Evolutionary conservation across 179 eudicot genomes (phyloP).

Genomic region (Pouteria campechiana): DNA sequence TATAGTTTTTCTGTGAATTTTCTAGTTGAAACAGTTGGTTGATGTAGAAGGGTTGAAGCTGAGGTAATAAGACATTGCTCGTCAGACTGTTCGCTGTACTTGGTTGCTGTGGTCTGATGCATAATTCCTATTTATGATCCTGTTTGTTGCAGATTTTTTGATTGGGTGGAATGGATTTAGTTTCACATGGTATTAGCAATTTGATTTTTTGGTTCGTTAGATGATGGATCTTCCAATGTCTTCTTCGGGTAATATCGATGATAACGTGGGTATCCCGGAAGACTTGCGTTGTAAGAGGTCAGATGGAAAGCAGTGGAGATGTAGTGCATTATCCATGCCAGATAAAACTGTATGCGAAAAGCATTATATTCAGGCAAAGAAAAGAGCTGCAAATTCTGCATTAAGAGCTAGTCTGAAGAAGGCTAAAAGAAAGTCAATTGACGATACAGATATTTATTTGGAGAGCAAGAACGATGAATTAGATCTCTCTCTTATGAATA

Average conservation of each 20-base stretch:
- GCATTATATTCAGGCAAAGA: conserved; percentile 95
- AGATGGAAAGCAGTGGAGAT: conserved; percentile 98
- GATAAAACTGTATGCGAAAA: conserved; percentile 97
- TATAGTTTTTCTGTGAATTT: too few relatives aligned
- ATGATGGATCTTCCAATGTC: conserved; percentile 49
- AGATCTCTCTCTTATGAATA: conserved; percentile 37
- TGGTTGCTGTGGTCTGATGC: too few relatives aligned
- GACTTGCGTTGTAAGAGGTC: conserved; percentile 96
- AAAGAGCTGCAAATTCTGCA: conserved; percentile 96
- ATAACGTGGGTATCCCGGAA: conserved; percentile 67
- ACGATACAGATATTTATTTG: conserved; percentile 45
- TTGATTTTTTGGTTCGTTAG: too few relatives aligned
- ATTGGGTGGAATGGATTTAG: too few relatives aligned
- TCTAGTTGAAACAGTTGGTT: too few relatives aligned
- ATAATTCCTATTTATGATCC: too few relatives aligned
- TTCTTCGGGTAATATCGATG: conserved; percentile 46
- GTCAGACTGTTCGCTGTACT: too few relatives aligned
- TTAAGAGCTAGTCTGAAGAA: conserved; percentile 77
- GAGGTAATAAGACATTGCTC: too few relatives aligned
- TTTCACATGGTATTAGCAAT: too few relatives aligned
- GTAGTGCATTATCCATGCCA: conserved; percentile 97
- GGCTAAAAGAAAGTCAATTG: conserved; percentile 54
- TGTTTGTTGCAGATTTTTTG: too few relatives aligned
- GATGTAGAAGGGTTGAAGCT: too few relatives aligned
- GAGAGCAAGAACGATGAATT: conserved; percentile 83